Conservation (phyloP, 2,329 filamentous ascomycete species). For the Aureobasidium subglaciale region DNA sequence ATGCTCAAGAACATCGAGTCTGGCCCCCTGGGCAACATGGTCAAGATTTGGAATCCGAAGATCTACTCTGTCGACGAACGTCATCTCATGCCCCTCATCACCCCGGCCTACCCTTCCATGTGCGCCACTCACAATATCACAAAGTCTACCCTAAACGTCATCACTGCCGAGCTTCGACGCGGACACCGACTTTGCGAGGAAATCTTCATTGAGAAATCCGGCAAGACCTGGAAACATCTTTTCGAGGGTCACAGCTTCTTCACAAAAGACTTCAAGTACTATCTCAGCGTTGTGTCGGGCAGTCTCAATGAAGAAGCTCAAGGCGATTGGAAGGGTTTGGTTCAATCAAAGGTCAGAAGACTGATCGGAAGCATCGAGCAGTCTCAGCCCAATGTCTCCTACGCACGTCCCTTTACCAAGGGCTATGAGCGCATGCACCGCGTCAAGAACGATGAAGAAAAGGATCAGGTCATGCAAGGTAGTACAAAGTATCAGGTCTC, state of each 20-base stretch:
- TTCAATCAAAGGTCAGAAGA: constrained; percentile 87
- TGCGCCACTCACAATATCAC: constrained; percentile 94
- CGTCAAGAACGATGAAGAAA: constrained; percentile 55
- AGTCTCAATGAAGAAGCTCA: constrained; percentile 79
- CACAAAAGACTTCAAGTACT: constrained; percentile 88
- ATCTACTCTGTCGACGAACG: constrained; percentile 73
- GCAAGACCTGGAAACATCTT: constrained; percentile 75
- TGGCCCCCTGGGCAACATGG: constrained; percentile 57
- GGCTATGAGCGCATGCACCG: constrained; percentile 77
- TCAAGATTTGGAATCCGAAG: constrained; percentile 91
- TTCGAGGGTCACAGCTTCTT: constrained; percentile 93
- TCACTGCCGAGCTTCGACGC: constrained; percentile 73
- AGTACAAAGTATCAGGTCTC: constrained; percentile 54
- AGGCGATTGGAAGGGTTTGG: constrained; percentile 80
- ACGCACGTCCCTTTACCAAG: constrained; percentile 90
- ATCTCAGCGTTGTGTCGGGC: constrained; percentile 78
- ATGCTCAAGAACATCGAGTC: constrained; percentile 82
- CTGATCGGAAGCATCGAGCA: constrained; percentile 77
- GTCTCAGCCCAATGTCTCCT: constrained; percentile 63
- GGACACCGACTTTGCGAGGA: constrained; percentile 70
- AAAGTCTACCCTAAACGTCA: constrained; percentile 73
- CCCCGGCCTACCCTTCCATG: constrained; percentile 95
- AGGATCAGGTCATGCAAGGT: constrained; percentile 56
- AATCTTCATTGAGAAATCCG: constrained; percentile 60
- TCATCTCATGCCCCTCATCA: constrained; percentile 97